phyloP scores from a whole-genome alignment of 768 basidiomycete species.

The Chlorophyllum brunneum region DNA sequence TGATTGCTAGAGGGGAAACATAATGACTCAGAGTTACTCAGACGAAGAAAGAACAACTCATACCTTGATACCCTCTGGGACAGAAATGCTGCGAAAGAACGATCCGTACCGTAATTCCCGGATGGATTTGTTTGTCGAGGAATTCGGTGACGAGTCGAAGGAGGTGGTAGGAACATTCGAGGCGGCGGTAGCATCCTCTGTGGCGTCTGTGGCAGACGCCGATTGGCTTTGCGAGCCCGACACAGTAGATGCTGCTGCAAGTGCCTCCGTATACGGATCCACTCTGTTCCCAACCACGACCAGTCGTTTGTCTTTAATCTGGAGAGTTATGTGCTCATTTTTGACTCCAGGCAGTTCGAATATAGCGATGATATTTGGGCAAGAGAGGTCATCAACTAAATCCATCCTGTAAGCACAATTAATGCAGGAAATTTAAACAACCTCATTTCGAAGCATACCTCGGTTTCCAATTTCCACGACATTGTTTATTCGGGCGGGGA shows the following conservation, averaged over 20 bases:
- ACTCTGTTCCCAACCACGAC: slow-evolving; percentile 30
- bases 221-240: background rate
- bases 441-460: slow-evolving; percentile 14
- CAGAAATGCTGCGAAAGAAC: slow-evolving; percentile 34
- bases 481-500: slow-evolving; percentile 14
- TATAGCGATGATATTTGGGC: slow-evolving; percentile 28
- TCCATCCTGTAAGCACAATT: slow-evolving; percentile 33
- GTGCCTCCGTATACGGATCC: slow-evolving; percentile 15
- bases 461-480: slow-evolving; percentile 20
- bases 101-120: slow-evolving; percentile 41
- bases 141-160: background rate
- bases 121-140: slow-evolving; percentile 16
- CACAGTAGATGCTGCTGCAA: slow-evolving; percentile 8
- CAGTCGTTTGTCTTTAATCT: slow-evolving; percentile 31
- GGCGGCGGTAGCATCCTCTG: slow-evolving; percentile 4
- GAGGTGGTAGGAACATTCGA: background rate
- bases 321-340: slow-evolving; percentile 28
- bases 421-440: background rate
- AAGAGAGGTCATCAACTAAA: slow-evolving; percentile 34
- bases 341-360: slow-evolving; percentile 46
- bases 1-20: slow-evolving; percentile 26
- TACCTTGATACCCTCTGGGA: slow-evolving; percentile 38
- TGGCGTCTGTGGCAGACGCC: slow-evolving; percentile 5
- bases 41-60: slow-evolving; percentile 15
- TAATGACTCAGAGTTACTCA: slow-evolving; percentile 21